Evolutionary conservation across 1,139 yeast species (phyloP).

Genomic region (Pichiaceae sp.): DNA sequence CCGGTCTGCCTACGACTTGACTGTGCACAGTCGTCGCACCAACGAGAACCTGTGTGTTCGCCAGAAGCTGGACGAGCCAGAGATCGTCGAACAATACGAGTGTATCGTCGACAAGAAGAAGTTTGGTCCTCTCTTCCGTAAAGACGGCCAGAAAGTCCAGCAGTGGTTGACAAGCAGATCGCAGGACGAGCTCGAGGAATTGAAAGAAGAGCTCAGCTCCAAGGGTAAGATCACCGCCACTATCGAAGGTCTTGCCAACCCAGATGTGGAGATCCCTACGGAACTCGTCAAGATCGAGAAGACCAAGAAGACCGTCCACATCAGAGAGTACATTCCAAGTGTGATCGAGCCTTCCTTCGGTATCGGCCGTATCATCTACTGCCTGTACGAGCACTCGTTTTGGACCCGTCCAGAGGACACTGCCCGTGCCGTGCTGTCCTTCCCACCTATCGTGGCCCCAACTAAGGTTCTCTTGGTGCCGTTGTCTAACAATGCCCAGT

Average conservation of each 20-base stretch:
- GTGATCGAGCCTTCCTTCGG: constrained; percentile 99
- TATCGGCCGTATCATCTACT: constrained; percentile 93
- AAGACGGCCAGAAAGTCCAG: constrained; percentile 91
- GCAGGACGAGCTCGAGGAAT: constrained; percentile 77
- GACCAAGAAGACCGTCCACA: constrained; percentile 76
- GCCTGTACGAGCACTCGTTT: constrained; percentile 89
- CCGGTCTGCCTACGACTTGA: constrained; percentile 94
- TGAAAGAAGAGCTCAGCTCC: constrained; percentile 57
- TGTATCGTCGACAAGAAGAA: constrained; percentile 86
- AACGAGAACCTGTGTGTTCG: constrained; percentile 93
- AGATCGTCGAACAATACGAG: constrained; percentile 74
- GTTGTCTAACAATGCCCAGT: constrained; percentile 73
- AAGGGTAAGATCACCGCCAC: constrained; percentile 60
- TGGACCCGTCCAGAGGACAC: constrained; percentile 92
- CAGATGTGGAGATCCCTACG: constrained; percentile 50
- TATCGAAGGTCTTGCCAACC: constrained; percentile 18
- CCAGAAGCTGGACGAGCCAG: constrained; percentile 78
- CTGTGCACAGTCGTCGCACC: constrained; percentile 92
- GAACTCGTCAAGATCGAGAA: constrained; percentile 69
- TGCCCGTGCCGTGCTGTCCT: constrained; percentile 69
- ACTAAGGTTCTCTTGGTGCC: constrained; percentile 96
- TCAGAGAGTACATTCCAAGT: constrained; percentile 93
- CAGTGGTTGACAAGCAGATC: constrained; percentile 67
- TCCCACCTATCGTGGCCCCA: constrained; percentile 96
- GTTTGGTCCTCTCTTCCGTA: constrained; percentile 96